These are phyloP conservation scores for Rhizopogon vinicolor DNA, from an alignment of 768 basidiomycete genomes.

Conservation along the genomic window DNA sequence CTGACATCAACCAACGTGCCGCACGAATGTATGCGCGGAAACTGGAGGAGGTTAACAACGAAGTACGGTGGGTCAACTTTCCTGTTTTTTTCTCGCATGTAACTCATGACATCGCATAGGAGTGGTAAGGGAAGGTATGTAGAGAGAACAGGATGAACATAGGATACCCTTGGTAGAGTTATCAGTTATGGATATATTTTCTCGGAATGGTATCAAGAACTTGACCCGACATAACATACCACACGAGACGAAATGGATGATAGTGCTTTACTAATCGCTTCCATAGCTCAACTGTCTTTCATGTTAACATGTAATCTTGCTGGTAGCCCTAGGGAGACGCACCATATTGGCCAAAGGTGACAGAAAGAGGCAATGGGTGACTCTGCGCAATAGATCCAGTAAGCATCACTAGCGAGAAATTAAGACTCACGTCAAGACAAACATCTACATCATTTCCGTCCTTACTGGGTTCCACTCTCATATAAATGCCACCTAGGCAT, in stretches of 20 bases:
- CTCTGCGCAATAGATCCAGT: slow-evolving; percentile 32
- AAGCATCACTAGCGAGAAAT: neutral
- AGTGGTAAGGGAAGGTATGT: slow-evolving; percentile 21
- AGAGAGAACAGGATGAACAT: slow-evolving; percentile 15
- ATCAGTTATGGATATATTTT: slow-evolving; percentile 5
- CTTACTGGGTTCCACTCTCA: slow-evolving; percentile 22
- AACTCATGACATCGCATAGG: slow-evolving; percentile 9
- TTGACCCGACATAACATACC: slow-evolving; percentile 42
- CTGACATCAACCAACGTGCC: slow-evolving; percentile 70
- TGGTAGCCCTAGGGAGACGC: neutral
- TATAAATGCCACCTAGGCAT: slow-evolving; percentile 21
- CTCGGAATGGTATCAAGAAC: slow-evolving; percentile 45
- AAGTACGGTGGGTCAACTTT: slow-evolving; percentile 45
- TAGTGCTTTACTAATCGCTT: slow-evolving; percentile 48
- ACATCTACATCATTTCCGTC: slow-evolving; percentile 5
- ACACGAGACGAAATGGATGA: slow-evolving; percentile 51
- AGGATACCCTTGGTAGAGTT: neutral
- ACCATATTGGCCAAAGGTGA: slow-evolving; percentile 59
- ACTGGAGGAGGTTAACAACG: slow-evolving; percentile 49
- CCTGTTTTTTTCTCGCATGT: neutral
- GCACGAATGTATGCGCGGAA: slow-evolving; percentile 69
- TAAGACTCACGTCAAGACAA: neutral
- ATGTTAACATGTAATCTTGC: neutral
- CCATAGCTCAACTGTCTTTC: slow-evolving; percentile 41
- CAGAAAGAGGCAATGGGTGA: slow-evolving; percentile 44